These are phyloP conservation scores for Elongisporangium undulatum DNA, from an alignment of 352 stramenopile species.

Conservation along the genomic window DNA sequence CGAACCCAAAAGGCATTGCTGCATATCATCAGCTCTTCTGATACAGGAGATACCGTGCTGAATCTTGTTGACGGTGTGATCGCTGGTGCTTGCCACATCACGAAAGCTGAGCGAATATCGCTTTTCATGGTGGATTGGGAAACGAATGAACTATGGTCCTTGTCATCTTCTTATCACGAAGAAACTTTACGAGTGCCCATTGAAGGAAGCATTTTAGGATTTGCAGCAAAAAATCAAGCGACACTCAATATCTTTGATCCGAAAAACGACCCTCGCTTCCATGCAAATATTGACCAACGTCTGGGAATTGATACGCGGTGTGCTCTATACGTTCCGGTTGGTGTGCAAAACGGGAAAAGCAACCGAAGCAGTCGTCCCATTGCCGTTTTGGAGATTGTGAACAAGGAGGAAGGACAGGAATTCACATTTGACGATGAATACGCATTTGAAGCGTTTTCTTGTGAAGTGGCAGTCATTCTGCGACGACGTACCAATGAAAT, in stretches of 20 bases:
- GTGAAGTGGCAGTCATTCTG: slow-evolving; percentile 83
- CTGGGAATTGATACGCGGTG: slow-evolving; percentile 57
- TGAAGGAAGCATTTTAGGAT: slow-evolving; percentile 49
- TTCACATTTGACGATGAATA: slow-evolving; percentile 86
- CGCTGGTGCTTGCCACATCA: slow-evolving; percentile 75
- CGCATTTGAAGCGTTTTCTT: slow-evolving; percentile 81
- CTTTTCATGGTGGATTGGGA: slow-evolving; percentile 86
- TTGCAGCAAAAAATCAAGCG: slow-evolving; percentile 47
- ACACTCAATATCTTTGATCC: slow-evolving; percentile 76
- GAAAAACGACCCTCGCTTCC: slow-evolving; percentile 51
- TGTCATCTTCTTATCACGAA: slow-evolving; percentile 72
- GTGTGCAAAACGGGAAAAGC: slow-evolving; percentile 45
- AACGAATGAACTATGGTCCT: slow-evolving; percentile 74
- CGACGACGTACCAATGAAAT: slow-evolving; percentile 82
- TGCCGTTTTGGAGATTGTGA: slow-evolving; percentile 87
- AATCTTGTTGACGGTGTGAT: slow-evolving; percentile 85
- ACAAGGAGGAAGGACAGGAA: slow-evolving; percentile 64
- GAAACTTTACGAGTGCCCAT: slow-evolving; percentile 65
- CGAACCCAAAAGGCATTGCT: slow-evolving; percentile 81
- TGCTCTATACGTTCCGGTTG: slow-evolving; percentile 84
- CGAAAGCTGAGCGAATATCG: slow-evolving; percentile 66
- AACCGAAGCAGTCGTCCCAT: slow-evolving; percentile 51
- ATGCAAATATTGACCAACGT: slow-evolving; percentile 45
- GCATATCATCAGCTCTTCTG: slow-evolving; percentile 82
- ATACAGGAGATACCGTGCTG: slow-evolving; percentile 78